Base-by-base conservation (phyloP, 1,284 basidiomycete genomes). In the Amylostereum areolatum region DNA sequence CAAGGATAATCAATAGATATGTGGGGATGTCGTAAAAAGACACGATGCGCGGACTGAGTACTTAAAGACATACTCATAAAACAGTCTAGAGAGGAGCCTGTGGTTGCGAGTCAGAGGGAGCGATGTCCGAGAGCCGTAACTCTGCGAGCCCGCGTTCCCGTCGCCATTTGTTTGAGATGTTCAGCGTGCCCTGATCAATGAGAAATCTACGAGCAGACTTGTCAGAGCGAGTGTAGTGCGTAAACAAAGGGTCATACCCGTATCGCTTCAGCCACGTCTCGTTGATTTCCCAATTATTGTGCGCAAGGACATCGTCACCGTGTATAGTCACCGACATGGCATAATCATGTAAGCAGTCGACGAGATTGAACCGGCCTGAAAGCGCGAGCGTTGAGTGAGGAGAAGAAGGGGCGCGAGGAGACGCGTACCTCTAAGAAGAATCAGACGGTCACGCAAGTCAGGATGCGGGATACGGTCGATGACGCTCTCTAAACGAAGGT, bases 391-490 rank as follows among this genome's bases (percentile, higher is more conserved):
- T 30, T 53, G 25, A 50, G 30, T 27, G 43, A 25, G 25, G 40
- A 47, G 45, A 30, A 33, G 25, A 52, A 32, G 10, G 48, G 27
- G 25, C 7, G 33, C 35, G 30, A 43, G n/a, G 18, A 18, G 18
- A 18, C 37, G 60, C 69, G 47, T 56, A 88, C 90, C 87, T 69
- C 90, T 78, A 28, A 92, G 67, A 11, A 94, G 70, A 58, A 96
- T 96, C 78, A 95, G 87, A 31, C 90, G 80, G 62, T 96, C 92
- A 42, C 92, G 79, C 51, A 96, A 72, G 53, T 90, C 86, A 40
- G 92, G 89, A 67, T 93, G 89, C 53, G 91, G 76, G 46, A 95
- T 83, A 37, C 83, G 81, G 65, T 95, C 92, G 59, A 95, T 91
- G n/a, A 89, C 78, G 57, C 89, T 88, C 66, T 93, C 87, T 89